Conservation (phyloP, 2,329 filamentous ascomycete genomes). For the Paracamarosporium sp. region DNA sequence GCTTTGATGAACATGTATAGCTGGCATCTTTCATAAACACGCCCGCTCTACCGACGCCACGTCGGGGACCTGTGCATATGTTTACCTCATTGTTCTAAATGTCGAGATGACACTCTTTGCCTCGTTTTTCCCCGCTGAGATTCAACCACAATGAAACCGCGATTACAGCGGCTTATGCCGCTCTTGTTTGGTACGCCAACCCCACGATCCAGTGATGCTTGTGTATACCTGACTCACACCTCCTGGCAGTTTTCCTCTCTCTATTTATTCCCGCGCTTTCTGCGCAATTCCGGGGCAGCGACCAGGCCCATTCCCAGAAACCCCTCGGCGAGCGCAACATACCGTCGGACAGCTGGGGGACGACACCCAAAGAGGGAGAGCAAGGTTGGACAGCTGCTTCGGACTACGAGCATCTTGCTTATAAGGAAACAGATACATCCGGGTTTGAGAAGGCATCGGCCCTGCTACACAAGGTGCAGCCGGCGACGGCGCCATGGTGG, state of each 20-base stretch:
- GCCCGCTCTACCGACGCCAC: slow-evolving; percentile 20
- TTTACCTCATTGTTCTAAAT: slow-evolving; percentile 22
- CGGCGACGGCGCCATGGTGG: slow-evolving; percentile 49
- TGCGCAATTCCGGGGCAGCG: slow-evolving; percentile 30
- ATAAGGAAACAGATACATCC: slow-evolving; percentile 25
- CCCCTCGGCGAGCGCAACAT: slow-evolving; percentile 23
- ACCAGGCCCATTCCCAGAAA: slow-evolving; percentile 31
- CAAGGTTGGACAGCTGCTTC: slow-evolving; percentile 18
- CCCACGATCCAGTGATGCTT: not conserved
- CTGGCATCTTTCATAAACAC: slow-evolving; percentile 42
- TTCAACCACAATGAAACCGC: slow-evolving; percentile 40
- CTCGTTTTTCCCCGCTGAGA: slow-evolving; percentile 17
- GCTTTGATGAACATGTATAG: slow-evolving; percentile 33
- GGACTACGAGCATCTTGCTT: slow-evolving; percentile 1
- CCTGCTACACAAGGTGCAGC: slow-evolving; percentile 51
- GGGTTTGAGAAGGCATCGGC: slow-evolving; percentile 48
- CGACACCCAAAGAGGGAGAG: slow-evolving; percentile 17
- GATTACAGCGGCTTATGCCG: slow-evolving; percentile 44
- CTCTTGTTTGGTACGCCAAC: slow-evolving; percentile 39
- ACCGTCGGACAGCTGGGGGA: slow-evolving; percentile 23
- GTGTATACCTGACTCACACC: slow-evolving; percentile 24
- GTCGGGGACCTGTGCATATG: slow-evolving; percentile 19
- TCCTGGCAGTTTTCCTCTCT: slow-evolving; percentile 37
- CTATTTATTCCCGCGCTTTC: slow-evolving; percentile 33
- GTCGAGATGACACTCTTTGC: slow-evolving; percentile 39